These are phyloP conservation scores for Citrullus colocynthis DNA, from an alignment of 306 rosid genomes.

Conservation along the genomic window DNA sequence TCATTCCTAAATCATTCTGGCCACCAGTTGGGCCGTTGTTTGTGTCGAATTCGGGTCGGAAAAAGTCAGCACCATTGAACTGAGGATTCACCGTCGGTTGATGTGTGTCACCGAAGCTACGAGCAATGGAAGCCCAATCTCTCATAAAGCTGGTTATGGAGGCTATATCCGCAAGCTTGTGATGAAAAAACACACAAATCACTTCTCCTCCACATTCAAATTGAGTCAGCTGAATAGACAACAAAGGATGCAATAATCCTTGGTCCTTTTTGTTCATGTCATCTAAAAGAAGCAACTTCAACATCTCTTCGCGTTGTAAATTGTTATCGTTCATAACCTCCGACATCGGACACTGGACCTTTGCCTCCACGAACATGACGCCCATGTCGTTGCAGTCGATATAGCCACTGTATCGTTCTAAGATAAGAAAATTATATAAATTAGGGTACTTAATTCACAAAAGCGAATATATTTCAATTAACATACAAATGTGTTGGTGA, in stretches of 20 bases:
- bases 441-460: too few relatives aligned
- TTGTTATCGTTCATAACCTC: constrained; percentile 12
- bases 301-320: not conserved
- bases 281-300: constrained; percentile 2
- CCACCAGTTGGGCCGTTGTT: too few relatives aligned
- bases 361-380: constrained; percentile 17
- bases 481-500: too few relatives aligned
- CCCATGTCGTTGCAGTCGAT: constrained; percentile 33
- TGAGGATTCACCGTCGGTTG: too few relatives aligned
- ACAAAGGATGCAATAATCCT: not conserved
- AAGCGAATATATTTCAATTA: too few relatives aligned
- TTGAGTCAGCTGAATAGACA: constrained; percentile 30
- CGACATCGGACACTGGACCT: constrained; percentile 6
- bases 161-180: constrained; percentile 32
- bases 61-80: not conserved
- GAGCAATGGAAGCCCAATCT: constrained; percentile 31
- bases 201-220: constrained; percentile 40
- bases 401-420: too few relatives aligned
- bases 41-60: too few relatives aligned
- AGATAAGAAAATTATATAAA: too few relatives aligned
- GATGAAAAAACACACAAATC: constrained; percentile 24
- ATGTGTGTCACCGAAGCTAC: not conserved
- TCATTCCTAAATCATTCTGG: too few relatives aligned
- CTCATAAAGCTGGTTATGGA: constrained; percentile 26
- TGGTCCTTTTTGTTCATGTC: not conserved